Evolutionary conservation across 345 rosid genomes (phyloP).

Genomic region (Salix udensis): DNA sequence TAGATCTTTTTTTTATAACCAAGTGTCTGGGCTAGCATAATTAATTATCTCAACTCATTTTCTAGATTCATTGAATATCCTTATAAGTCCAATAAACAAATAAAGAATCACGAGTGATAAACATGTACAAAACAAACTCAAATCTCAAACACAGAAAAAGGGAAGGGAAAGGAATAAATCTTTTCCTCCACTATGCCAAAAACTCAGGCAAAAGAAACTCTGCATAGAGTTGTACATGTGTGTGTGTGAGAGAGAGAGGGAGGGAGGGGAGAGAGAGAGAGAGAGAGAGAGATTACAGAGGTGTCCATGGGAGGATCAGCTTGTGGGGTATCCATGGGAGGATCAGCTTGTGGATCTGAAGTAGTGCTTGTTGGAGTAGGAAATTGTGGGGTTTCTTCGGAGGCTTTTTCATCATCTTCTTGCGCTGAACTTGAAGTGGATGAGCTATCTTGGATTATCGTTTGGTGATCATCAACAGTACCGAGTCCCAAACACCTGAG

Average conservation of each 20-base stretch:
- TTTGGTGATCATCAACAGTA: neutral
- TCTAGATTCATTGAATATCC: fast-evolving
- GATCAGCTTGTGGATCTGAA: neutral
- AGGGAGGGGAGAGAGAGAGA: neutral
- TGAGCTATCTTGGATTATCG: neutral
- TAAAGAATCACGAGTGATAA: too few species aligned
- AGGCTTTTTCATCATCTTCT: neutral
- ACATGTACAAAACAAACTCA: too few species aligned
- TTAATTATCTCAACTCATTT: too few species aligned
- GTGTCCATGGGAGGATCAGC: neutral
- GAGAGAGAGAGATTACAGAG: neutral
- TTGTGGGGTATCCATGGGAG: neutral
- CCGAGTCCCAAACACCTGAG: neutral
- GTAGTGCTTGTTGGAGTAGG: neutral
- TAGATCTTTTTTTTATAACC: too few species aligned
- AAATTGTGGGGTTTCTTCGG: neutral
- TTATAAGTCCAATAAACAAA: fast-evolving
- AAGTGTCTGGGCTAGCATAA: too few species aligned
- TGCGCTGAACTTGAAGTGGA: neutral
- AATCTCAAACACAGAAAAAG: fast-evolving
- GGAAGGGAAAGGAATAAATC: too few species aligned
- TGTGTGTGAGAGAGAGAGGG: neutral
- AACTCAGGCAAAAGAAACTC: too few species aligned
- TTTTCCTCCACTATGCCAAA: too few species aligned
- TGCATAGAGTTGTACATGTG: neutral